phyloP scores from a whole-genome alignment of 495 filamentous ascomycete genomes.

The Sphaerosporella brunnea region DNA sequence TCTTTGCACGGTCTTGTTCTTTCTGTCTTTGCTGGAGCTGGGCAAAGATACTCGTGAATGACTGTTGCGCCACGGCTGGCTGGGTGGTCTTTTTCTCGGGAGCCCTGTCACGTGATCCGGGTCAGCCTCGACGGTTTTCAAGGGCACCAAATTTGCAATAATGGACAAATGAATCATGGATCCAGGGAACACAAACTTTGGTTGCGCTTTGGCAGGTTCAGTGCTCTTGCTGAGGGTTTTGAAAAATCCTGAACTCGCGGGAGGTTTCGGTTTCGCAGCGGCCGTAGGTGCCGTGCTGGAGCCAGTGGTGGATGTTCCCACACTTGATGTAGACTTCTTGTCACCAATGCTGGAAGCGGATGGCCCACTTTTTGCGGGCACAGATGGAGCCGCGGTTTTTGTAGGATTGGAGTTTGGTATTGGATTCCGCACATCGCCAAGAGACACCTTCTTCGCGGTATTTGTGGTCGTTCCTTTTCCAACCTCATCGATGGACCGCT shows the following conservation, averaged over 20 bases:
- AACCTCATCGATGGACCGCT: conserved; percentile 23
- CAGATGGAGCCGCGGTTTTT: conserved; percentile 17
- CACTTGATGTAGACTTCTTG: conserved; percentile 26
- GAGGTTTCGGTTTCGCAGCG: conserved; percentile 21
- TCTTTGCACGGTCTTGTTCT: conserved; percentile 16
- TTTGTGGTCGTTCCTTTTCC: conserved; percentile 16
- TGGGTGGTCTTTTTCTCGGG: conserved; percentile 17
- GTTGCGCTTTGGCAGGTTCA: conserved; percentile 18
- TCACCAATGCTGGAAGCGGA: conserved; percentile 11
- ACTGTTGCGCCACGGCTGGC: conserved; percentile 12
- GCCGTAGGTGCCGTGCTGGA: conserved; percentile 14
- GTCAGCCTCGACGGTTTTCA: conserved; percentile 18
- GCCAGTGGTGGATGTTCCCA: conserved; percentile 16
- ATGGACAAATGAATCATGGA: conserved; percentile 11
- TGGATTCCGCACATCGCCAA: conserved; percentile 23
- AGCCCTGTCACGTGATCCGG: conserved; percentile 24
- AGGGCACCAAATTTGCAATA: conserved; percentile 8
- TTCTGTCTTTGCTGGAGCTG: conserved; percentile 24
- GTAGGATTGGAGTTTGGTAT: conserved; percentile 20
- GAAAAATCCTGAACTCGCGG: conserved; percentile 25
- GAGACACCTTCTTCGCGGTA: conserved; percentile 21
- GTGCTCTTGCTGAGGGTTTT: conserved; percentile 22
- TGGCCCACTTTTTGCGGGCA: conserved; percentile 21
- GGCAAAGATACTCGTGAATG: conserved; percentile 26
- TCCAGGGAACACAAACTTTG: conserved; percentile 23